Percentiles rank a stretch among this genome's conserved stretches.
These are phyloP conservation scores for Boletus reticulatus DNA, from an alignment of 768 basidiomycete genomes.

Conservation along the genomic window DNA sequence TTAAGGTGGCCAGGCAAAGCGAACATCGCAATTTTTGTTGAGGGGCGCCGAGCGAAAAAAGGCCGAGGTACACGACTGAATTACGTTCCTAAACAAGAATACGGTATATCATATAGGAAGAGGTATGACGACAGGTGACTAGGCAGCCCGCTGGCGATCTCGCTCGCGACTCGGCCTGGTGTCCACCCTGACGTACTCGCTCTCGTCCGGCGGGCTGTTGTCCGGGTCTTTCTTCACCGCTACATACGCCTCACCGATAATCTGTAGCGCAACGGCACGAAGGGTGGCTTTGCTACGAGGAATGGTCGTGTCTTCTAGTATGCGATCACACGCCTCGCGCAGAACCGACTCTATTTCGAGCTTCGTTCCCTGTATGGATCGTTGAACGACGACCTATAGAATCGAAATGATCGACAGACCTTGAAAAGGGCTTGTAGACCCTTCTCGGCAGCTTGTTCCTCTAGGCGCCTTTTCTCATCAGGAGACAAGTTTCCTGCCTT, in stretches of 20 bases:
- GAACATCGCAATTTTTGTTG: background rate
- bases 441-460: slow-evolving; percentile 93
- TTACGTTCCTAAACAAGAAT: slow-evolving; percentile 2
- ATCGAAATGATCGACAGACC: slow-evolving; percentile 36
- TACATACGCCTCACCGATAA: slow-evolving; percentile 79
- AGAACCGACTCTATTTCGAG: slow-evolving; percentile 89
- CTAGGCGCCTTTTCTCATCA: slow-evolving; percentile 78
- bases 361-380: slow-evolving; percentile 66
- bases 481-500: slow-evolving; percentile 74
- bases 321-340: slow-evolving; percentile 82
- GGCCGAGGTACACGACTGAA: background rate
- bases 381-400: background rate
- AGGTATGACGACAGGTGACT: background rate
- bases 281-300: slow-evolving; percentile 58
- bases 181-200: slow-evolving; percentile 81
- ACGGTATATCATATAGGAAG: slow-evolving; percentile 7
- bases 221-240: slow-evolving; percentile 62
- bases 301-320: slow-evolving; percentile 59
- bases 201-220: slow-evolving; percentile 46
- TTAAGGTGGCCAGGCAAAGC: too few species aligned
- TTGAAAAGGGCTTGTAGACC: slow-evolving; percentile 90
- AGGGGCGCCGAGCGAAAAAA: background rate
- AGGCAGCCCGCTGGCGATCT: slow-evolving; percentile 29
- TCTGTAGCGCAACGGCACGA: slow-evolving; percentile 79
- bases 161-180: slow-evolving; percentile 62